phyloP scores from a whole-genome alignment of 73 alveolate species.

The Tetrahymena malaccensis region DNA sequence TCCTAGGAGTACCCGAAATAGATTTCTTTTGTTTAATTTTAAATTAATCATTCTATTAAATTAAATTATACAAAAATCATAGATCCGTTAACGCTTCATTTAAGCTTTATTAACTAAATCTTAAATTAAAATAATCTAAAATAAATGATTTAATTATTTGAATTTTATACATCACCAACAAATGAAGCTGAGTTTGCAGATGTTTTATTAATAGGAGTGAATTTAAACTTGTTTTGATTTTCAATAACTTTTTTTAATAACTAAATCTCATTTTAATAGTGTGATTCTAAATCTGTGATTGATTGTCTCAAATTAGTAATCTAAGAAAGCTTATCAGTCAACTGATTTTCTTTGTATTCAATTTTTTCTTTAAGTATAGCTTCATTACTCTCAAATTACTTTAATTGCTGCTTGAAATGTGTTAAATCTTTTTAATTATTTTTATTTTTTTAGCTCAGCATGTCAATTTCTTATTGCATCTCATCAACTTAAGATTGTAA shows the following conservation, averaged over 20 bases:
- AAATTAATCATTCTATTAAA: no score
- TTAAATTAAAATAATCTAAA: no score
- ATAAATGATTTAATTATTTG: background rate
- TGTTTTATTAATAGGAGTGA: background rate
- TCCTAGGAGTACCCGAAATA: background rate
- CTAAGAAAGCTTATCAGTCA: background rate
- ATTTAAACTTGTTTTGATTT: background rate
- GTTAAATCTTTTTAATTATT: background rate
- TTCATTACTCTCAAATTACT: background rate
- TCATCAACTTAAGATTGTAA: background rate
- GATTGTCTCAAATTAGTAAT: background rate
- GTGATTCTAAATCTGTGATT: background rate
- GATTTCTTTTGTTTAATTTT: background rate
- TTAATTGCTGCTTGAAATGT: background rate
- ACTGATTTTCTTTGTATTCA: background rate
- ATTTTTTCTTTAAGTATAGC: background rate
- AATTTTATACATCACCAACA: background rate
- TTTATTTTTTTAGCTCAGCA: background rate
- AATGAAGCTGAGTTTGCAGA: background rate
- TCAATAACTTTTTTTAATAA: background rate
- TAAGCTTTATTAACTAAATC: no score
- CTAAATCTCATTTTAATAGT: background rate
- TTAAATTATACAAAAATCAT: no score
- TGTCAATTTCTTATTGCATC: background rate
- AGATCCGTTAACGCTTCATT: no score